A percentile compares a stretch with the other conserved stretches of the same genome.
Evolutionary conservation across 2,329 filamentous ascomycete species (phyloP).

Genomic region (Paraphaeosphaeria minitans): DNA sequence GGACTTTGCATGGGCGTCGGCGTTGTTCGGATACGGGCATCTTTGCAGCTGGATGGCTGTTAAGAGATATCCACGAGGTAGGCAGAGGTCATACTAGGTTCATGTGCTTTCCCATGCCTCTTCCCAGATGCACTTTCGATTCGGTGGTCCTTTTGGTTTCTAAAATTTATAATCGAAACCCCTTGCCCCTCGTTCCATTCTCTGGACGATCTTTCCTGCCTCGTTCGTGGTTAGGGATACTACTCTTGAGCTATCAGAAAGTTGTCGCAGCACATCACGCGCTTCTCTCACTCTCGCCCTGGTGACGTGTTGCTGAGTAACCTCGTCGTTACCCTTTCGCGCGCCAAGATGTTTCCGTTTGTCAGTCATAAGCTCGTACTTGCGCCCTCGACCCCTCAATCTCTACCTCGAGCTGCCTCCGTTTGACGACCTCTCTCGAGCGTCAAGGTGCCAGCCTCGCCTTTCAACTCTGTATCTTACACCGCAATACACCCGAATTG

Average conservation of each 20-base stretch:
- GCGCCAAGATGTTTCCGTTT: neutral
- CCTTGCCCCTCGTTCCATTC: neutral
- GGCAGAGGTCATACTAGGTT: constrained; percentile 9
- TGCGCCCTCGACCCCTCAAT: neutral
- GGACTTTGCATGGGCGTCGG: constrained; percentile 32
- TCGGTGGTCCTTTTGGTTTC: neutral
- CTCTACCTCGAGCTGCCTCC: neutral
- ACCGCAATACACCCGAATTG: neutral
- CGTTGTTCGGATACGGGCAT: constrained; percentile 26
- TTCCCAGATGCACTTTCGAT: neutral
- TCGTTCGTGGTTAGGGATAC: neutral
- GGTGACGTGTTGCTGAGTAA: neutral
- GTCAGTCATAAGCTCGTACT: neutral
- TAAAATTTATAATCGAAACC: neutral
- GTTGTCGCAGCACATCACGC: too few relatives aligned
- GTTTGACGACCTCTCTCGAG: neutral
- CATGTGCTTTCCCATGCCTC: constrained; percentile 1
- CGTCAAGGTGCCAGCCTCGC: too few relatives aligned
- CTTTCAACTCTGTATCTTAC: neutral
- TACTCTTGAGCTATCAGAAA: neutral
- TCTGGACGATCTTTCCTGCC: neutral
- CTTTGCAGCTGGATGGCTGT: constrained; percentile 4
- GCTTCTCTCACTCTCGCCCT: neutral
- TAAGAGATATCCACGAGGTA: constrained; percentile 6
- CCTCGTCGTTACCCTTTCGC: neutral